Percentiles rank a stretch among this genome's conserved stretches.
Evolutionary conservation across 2,329 filamentous ascomycete species (phyloP).

Genomic region (Trichoderma koningiopsis): DNA sequence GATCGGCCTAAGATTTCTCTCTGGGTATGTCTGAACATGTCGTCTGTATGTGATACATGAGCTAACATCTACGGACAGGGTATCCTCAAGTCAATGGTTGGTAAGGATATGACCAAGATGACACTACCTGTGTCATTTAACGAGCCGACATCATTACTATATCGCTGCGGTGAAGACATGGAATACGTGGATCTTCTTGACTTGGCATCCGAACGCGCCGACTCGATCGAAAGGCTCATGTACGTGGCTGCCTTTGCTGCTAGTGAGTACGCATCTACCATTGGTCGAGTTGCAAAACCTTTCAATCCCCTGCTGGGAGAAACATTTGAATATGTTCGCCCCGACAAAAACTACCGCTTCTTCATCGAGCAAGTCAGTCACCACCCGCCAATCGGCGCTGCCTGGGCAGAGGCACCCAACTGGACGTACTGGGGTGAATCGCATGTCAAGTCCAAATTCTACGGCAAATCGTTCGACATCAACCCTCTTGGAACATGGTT

Average conservation of each 20-base stretch:
- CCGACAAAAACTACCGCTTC: conserved; percentile 97
- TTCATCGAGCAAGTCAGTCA: conserved; percentile 98
- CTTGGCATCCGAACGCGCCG: conserved; percentile 77
- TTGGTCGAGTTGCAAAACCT: conserved; percentile 93
- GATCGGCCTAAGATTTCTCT: conserved; percentile 91
- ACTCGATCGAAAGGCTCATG: conserved; percentile 88
- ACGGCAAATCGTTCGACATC: conserved; percentile 96
- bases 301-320: conserved; percentile 97
- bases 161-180: conserved; percentile 96
- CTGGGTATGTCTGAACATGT: conserved; percentile 68
- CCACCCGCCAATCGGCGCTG: conserved; percentile 91
- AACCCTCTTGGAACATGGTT: conserved; percentile 98
- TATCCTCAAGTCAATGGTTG: conserved; percentile 99
- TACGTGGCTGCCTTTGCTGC: conserved; percentile 96
- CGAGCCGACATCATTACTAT: conserved; percentile 91
- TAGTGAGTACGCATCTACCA: conserved; percentile 95
- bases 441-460: conserved; percentile 93
- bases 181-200: conserved; percentile 95
- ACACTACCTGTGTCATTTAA: conserved; percentile 98
- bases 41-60: neutral
- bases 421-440: conserved; percentile 99
- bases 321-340: conserved; percentile 93
- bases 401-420: conserved; percentile 85
- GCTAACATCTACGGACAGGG: conserved; percentile 56
- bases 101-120: conserved; percentile 99